phyloP scores from a whole-genome alignment of 192 early-diverging fungal species.

The Coemansia sp. region DNA sequence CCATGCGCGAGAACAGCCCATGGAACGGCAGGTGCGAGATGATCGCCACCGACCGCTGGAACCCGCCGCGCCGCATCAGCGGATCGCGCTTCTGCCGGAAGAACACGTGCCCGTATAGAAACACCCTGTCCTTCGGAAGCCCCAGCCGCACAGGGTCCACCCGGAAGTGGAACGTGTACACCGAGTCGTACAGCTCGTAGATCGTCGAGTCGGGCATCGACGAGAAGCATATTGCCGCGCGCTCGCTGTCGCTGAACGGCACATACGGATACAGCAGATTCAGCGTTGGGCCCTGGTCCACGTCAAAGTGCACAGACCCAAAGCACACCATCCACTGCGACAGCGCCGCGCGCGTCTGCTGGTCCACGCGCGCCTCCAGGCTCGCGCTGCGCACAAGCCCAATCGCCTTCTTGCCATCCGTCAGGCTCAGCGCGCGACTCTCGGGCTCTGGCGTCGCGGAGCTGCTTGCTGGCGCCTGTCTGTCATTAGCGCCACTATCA shows the following conservation, averaged over 20 bases:
- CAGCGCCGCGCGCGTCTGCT: conserved; percentile 23
- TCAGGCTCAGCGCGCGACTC: conserved; percentile 45
- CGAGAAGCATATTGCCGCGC: conserved; percentile 76
- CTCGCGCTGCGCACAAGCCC: conserved; percentile 44
- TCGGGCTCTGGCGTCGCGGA: conserved; percentile 30
- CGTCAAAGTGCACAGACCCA: conserved; percentile 78
- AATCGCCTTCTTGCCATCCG: conserved; percentile 23
- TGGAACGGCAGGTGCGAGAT: conserved; percentile 87
- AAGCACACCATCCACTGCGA: conserved; percentile 68
- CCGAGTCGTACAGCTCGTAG: conserved; percentile 71
- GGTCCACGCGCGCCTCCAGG: conserved; percentile 48
- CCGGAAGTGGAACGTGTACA: conserved; percentile 71
- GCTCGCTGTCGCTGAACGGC: conserved; percentile 64
- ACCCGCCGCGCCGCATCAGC: conserved; percentile 82
- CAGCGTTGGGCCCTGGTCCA: conserved; percentile 77
- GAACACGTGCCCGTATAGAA: conserved; percentile 84
- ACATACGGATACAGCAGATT: conserved; percentile 72
- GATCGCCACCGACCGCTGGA: conserved; percentile 89
- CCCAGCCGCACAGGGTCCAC: conserved; percentile 55
- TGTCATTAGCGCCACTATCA: neutral
- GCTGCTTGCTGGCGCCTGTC: neutral
- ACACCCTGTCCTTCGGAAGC: conserved; percentile 44
- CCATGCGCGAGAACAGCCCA: conserved; percentile 78
- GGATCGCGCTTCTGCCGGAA: conserved; percentile 91
- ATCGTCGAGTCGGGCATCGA: conserved; percentile 78